These are phyloP conservation scores for Microascus cirrosus DNA, from an alignment of 2,329 filamentous ascomycete genomes.

Conservation along the genomic window DNA sequence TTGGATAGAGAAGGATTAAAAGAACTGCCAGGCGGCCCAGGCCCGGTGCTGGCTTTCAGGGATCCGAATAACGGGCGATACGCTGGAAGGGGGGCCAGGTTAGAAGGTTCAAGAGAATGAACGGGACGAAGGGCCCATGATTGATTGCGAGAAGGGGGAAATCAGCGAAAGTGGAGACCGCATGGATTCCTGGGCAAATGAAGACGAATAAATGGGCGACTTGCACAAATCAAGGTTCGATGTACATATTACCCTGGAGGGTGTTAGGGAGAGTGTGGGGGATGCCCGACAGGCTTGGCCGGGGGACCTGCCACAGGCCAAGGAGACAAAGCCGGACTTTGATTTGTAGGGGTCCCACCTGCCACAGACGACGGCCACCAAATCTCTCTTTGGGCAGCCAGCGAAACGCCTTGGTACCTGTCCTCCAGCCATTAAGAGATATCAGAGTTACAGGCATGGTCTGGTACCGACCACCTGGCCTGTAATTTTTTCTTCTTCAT, in stretches of 20 bases:
- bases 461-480: too few relatives aligned
- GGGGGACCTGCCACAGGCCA: background rate
- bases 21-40: background rate
- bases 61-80: background rate
- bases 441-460: too few relatives aligned
- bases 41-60: background rate
- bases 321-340: background rate
- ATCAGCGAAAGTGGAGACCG: background rate
- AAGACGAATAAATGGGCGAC: background rate
- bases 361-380: background rate
- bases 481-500: too few relatives aligned
- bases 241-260: background rate
- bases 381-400: background rate
- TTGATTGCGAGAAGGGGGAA: background rate
- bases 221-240: background rate
- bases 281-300: background rate
- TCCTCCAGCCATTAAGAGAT: too few relatives aligned
- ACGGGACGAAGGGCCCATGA: background rate
- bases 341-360: background rate
- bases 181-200: background rate
- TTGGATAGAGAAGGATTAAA: background rate
- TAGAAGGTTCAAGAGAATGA: background rate
- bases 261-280: background rate
- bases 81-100: background rate
- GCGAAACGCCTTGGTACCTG: background rate